These are phyloP conservation scores for Chytriomyces sp. DNA, from an alignment of 192 early-diverging fungal genomes.

Conservation along the genomic window DNA sequence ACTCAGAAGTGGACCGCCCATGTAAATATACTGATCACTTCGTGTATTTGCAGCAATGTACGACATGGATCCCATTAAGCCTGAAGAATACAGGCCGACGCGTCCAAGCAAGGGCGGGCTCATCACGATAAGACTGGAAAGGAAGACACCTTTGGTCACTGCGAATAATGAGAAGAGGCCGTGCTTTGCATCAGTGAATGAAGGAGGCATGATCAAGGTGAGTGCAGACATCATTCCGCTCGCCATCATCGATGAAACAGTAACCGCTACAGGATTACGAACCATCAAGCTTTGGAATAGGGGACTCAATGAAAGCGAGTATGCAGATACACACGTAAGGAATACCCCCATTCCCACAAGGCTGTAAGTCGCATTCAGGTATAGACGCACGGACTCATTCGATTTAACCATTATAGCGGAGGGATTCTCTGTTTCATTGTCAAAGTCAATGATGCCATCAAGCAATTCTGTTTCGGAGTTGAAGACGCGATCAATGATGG, in stretches of 20 bases:
- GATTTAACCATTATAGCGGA: background rate
- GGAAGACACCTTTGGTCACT: conserved; percentile 4
- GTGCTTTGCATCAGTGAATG: background rate
- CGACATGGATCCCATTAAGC: background rate
- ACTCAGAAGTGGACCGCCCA: conserved; percentile 1
- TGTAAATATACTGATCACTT: conserved; percentile 3
- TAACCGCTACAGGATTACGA: background rate
- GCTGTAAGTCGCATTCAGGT: background rate
- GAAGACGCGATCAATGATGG: conserved; percentile 4
- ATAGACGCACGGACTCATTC: background rate
- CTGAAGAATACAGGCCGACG: background rate
- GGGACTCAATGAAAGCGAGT: background rate
- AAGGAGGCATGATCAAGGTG: background rate
- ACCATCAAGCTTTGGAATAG: background rate
- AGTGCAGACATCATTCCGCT: background rate
- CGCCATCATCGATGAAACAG: background rate
- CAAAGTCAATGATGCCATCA: background rate
- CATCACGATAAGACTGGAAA: background rate
- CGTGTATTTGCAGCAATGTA: background rate
- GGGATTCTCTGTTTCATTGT: background rate
- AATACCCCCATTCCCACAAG: background rate
- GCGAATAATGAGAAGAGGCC: background rate
- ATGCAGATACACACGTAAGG: background rate
- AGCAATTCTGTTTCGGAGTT: background rate
- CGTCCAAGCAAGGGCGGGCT: background rate